These are phyloP conservation scores for Fusarium ramigenum DNA, from an alignment of 2,329 filamentous ascomycete genomes.

Conservation along the genomic window DNA sequence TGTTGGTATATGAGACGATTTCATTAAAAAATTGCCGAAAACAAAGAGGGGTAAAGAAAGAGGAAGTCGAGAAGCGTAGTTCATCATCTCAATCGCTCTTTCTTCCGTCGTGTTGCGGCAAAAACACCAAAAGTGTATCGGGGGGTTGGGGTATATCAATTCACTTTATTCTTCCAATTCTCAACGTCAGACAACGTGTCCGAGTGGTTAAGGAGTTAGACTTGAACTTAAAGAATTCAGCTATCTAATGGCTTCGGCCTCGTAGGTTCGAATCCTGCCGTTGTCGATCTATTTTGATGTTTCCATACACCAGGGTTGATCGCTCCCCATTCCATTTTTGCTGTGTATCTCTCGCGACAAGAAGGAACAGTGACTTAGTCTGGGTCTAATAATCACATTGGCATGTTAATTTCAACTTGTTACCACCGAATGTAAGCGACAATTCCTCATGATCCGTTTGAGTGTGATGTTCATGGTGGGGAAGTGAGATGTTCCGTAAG, in stretches of 20 bases:
- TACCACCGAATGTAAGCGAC: background rate
- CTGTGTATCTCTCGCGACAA: background rate
- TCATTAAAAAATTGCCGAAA: background rate
- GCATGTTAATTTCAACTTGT: background rate
- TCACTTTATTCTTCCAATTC: rapidly evolving
- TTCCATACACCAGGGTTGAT: background rate
- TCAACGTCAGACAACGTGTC: background rate
- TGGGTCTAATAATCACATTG: background rate
- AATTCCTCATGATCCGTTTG: background rate
- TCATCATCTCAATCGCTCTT: background rate
- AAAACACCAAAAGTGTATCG: background rate
- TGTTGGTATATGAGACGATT: background rate
- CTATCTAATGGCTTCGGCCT: constrained; percentile 19
- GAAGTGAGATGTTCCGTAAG: background rate
- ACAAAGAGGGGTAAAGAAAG: background rate
- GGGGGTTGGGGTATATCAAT: rapidly evolving
- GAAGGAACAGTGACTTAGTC: background rate
- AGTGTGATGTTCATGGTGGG: background rate
- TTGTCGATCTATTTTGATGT: too few species aligned
- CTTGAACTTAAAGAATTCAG: background rate
- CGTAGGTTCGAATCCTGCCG: constrained; percentile 18
- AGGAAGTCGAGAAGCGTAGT: background rate
- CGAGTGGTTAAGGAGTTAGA: constrained; percentile 11
- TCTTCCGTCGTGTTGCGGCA: background rate
- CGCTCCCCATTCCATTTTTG: background rate